phyloP scores from a whole-genome alignment of 345 rosid species.

The Boechera stricta region DNA sequence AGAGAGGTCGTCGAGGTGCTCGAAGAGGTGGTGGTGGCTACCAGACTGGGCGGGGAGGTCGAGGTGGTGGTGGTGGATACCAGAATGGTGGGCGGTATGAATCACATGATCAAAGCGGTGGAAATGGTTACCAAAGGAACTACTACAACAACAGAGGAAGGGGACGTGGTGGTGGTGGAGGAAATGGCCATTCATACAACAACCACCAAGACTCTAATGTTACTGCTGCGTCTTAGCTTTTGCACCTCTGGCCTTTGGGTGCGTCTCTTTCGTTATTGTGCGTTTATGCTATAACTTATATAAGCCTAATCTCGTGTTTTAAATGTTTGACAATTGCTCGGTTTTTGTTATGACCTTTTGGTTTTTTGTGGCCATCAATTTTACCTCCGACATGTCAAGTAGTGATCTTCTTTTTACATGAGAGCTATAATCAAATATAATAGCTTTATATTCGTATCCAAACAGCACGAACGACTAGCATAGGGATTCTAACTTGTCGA shows the following conservation, averaged over 20 bases:
- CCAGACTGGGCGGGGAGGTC: constrained; percentile 75
- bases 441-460: constrained; percentile 10
- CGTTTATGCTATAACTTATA: constrained; percentile 5
- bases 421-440: background rate
- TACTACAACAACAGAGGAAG: constrained; percentile 69
- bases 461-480: background rate
- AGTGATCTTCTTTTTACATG: constrained; percentile 4
- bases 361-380: constrained; percentile 11
- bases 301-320: constrained; percentile 30
- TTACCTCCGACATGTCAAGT: constrained; percentile 9
- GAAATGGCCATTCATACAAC: constrained; percentile 52
- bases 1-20: constrained; percentile 62
- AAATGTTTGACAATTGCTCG: constrained; percentile 33
- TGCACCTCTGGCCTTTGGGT: constrained; percentile 22
- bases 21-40: constrained; percentile 65
- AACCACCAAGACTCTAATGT: constrained; percentile 36
- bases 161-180: constrained; percentile 65
- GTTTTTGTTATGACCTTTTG: constrained; percentile 27
- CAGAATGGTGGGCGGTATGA: constrained; percentile 75
- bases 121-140: constrained; percentile 70
- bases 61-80: constrained; percentile 68
- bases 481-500: background rate
- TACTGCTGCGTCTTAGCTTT: constrained; percentile 35
- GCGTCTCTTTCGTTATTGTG: background rate
- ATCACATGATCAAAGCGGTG: constrained; percentile 63